Conservation (phyloP, 352 stramenopile genomes). For the Phytophthora cryptogea region DNA sequence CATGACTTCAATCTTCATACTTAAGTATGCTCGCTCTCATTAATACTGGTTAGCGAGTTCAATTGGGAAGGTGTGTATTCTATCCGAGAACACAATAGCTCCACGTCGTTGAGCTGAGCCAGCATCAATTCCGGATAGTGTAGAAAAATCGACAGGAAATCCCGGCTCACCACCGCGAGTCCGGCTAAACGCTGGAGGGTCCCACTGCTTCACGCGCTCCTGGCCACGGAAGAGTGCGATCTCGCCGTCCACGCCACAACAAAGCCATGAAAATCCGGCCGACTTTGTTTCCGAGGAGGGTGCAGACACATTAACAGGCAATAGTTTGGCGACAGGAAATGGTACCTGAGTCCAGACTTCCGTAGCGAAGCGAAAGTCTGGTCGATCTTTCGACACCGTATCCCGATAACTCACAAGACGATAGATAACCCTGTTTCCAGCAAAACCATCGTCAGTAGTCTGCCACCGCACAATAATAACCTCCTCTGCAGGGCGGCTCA, state of each 20-base stretch:
- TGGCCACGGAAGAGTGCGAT: constrained; percentile 43
- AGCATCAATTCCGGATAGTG: constrained; percentile 8
- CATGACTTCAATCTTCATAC: constrained; percentile 6
- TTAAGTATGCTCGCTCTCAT: too few species aligned
- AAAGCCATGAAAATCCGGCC: constrained; percentile 37
- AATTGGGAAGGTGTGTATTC: constrained; percentile 35
- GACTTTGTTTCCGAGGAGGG: constrained; percentile 6
- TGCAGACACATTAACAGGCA: constrained; percentile 23
- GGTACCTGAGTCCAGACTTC: constrained; percentile 42
- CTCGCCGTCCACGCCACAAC: constrained; percentile 43
- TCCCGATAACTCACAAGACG: constrained; percentile 37
- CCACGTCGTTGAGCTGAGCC: constrained; percentile 12
- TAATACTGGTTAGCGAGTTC: constrained; percentile 17
- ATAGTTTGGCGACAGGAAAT: constrained; percentile 49
- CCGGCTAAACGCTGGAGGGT: constrained; percentile 14
- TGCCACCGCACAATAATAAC: not conserved
- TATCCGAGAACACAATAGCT: constrained; percentile 38
- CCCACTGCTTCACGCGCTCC: constrained; percentile 36
- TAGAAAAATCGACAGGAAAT: constrained; percentile 38
- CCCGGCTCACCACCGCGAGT: constrained; percentile 4
- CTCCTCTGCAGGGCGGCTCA: constrained; percentile 14
- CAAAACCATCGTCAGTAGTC: constrained; percentile 6
- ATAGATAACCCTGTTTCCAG: constrained; percentile 45
- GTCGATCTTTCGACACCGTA: constrained; percentile 24
- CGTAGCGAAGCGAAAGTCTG: constrained; percentile 37